A percentile compares a stretch with the other conserved stretches of the same genome.
Conservation (phyloP, 768 basidiomycete species). For the Hirschioporus abietinus region DNA sequence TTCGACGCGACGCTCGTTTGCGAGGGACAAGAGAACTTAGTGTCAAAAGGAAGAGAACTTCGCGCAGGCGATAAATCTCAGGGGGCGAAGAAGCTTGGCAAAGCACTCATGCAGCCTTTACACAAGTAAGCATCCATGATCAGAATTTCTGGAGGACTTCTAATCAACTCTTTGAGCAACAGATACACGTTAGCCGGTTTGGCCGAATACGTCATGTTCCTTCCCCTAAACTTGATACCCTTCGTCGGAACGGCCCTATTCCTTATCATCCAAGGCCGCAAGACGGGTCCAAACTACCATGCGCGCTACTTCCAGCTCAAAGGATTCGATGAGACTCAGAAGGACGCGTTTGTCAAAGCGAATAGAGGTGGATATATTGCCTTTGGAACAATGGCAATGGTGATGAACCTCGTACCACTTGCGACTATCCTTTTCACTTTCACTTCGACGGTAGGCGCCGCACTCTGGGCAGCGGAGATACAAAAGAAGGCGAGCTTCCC, state of each 20-base stretch:
- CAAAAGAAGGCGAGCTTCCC: conserved; percentile 31
- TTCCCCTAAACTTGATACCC: conserved; percentile 67
- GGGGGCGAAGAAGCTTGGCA: conserved; percentile 41
- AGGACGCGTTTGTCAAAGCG: conserved; percentile 40
- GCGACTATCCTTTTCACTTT: conserved; percentile 55
- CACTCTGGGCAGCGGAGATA: conserved; percentile 66
- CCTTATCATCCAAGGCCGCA: conserved; percentile 46
- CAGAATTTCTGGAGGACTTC: not conserved
- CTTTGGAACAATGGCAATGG: conserved; percentile 58
- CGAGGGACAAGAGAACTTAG: conserved; percentile 36
- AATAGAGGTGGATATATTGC: conserved; percentile 59
- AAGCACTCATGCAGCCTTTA: conserved; percentile 43
- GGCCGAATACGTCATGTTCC: conserved; percentile 53
- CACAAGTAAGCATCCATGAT: conserved; percentile 15
- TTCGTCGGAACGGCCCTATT: conserved; percentile 61
- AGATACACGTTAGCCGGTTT: conserved; percentile 39
- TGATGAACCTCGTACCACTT: conserved; percentile 57
- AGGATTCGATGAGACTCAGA: conserved; percentile 38
- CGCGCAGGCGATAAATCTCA: conserved; percentile 21
- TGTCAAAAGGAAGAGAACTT: conserved; percentile 31
- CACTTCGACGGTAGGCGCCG: conserved; percentile 63
- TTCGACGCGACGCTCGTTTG: conserved; percentile 43
- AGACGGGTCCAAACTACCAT: conserved; percentile 54
- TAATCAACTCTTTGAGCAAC: not conserved
- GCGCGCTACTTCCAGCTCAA: conserved; percentile 68